Evolutionary conservation across 805 yeast species (phyloP).

Genomic region (Nakazawaea molendinolei): DNA sequence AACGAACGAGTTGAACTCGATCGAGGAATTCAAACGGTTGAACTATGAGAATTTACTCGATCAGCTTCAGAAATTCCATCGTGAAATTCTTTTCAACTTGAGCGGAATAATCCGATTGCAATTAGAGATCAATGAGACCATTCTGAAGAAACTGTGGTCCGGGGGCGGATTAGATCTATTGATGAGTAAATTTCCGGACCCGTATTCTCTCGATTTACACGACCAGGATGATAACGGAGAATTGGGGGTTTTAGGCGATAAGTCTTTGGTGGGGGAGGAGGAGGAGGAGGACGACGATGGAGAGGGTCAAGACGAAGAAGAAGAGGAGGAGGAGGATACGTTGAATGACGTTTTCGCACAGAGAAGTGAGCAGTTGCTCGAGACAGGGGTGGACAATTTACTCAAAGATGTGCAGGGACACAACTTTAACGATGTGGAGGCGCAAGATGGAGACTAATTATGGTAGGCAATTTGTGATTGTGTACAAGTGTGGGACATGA

Average conservation of each 20-base stretch:
- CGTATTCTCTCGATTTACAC: no score
- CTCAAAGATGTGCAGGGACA: no score
- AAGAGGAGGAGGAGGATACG: constrained; percentile 1
- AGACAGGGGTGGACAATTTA: no score
- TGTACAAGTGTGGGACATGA: no score
- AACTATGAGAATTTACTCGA: constrained; percentile 61
- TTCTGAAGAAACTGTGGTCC: constrained; percentile 79
- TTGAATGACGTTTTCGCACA: constrained; percentile 3
- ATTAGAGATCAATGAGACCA: constrained; percentile 71
- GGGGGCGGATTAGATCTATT: constrained; percentile 81
- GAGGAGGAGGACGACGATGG: neutral
- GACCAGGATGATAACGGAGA: constrained; percentile 18
- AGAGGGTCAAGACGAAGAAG: neutral
- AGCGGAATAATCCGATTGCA: constrained; percentile 58
- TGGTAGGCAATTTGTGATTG: no score
- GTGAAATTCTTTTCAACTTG: constrained; percentile 25
- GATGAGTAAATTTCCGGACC: constrained; percentile 59
- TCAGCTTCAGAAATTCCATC: constrained; percentile 57
- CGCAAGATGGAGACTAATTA: no score
- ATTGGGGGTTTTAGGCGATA: constrained; percentile 11
- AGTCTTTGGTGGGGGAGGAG: constrained; percentile 14
- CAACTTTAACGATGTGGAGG: no score
- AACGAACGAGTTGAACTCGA: constrained; percentile 71
- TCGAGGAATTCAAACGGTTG: constrained; percentile 68
- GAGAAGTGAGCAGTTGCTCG: no score